Evolutionary conservation across 805 yeast species (phyloP).

Genomic region (Kluyveromyces starmeri): DNA sequence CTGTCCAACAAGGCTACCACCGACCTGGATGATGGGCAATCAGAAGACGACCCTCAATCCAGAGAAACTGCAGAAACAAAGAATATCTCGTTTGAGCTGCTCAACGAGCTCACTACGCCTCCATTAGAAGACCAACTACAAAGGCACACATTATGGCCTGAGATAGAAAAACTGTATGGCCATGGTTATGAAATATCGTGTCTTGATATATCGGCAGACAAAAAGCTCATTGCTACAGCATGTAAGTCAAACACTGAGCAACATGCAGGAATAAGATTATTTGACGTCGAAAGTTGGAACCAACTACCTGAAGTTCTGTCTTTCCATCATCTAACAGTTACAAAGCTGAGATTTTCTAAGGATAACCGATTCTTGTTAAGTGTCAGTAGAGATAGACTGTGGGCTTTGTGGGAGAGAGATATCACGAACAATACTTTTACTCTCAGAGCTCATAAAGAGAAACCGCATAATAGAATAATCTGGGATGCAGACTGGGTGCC

Average conservation of each 20-base stretch:
- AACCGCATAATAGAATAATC: constrained; percentile 84
- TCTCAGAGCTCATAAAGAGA: constrained; percentile 37
- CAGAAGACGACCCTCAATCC: constrained; percentile 28
- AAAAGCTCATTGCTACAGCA: constrained; percentile 70
- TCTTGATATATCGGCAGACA: constrained; percentile 60
- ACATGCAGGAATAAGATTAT: constrained; percentile 81
- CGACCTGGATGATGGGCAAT: constrained; percentile 38
- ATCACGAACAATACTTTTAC: constrained; percentile 33
- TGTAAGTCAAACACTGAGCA: constrained; percentile 76
- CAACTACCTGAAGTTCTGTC: constrained; percentile 48
- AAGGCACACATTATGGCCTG: constrained; percentile 91
- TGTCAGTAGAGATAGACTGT: constrained; percentile 85
- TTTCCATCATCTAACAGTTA: constrained; percentile 79
- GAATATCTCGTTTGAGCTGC: constrained; percentile 38
- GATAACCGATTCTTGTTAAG: constrained; percentile 56
- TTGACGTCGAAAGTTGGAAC: constrained; percentile 51
- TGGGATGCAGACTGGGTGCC: constrained; percentile 95
- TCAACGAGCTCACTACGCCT: constrained; percentile 42
- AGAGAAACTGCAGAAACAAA: constrained; percentile 29
- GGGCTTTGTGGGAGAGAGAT: constrained; percentile 59
- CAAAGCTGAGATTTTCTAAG: constrained; percentile 69
- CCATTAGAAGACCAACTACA: constrained; percentile 90
- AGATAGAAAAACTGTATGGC: constrained; percentile 87
- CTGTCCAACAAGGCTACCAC: constrained; percentile 80
- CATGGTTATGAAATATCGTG: constrained; percentile 93